A percentile compares a stretch with the other conserved stretches of the same genome.
Conservation (phyloP, 1,284 basidiomycete species). For the Trichosporon ovoides region DNA sequence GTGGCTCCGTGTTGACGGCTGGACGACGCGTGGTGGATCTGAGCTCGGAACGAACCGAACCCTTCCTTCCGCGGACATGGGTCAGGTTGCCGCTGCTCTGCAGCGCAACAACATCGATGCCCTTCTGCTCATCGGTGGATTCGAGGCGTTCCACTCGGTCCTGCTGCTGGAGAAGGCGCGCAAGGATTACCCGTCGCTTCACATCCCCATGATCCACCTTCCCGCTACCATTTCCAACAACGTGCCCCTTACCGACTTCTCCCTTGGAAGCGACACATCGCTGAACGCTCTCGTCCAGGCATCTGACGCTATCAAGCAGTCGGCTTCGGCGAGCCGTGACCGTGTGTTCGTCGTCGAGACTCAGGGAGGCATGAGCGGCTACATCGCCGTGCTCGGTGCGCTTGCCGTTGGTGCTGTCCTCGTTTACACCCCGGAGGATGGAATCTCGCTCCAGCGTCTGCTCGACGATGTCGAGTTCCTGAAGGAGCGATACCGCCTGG, state of each 20-base stretch:
- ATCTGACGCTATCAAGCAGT: conserved; percentile 97
- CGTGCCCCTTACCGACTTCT: conserved; percentile 93
- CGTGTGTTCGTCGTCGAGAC: conserved; percentile 97
- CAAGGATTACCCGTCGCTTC: conserved; percentile 81
- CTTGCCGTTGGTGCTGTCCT: conserved; percentile 86
- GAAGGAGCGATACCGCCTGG: conserved; percentile 76
- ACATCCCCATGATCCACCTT: conserved; percentile 87
- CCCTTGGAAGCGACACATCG: conserved; percentile 89
- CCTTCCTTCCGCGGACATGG: conserved; percentile 78
- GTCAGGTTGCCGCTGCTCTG: conserved; percentile 80
- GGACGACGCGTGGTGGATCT: conserved; percentile 95
- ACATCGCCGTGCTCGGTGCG: conserved; percentile 90
- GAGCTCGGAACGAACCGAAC: conserved; percentile 95
- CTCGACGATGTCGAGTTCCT: conserved; percentile 84
- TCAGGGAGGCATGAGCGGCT: conserved; percentile 93
- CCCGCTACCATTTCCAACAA: conserved; percentile 98
- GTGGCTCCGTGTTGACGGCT: conserved; percentile 97
- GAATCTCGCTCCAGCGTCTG: conserved; percentile 75
- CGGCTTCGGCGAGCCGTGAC: conserved; percentile 88
- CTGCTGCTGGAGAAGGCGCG: conserved; percentile 73
- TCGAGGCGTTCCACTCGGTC: conserved; percentile 84
- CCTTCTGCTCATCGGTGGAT: conserved; percentile 87
- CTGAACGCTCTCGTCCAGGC: conserved; percentile 96
- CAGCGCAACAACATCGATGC: conserved; percentile 78
- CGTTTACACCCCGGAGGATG: conserved; percentile 89